Evolutionary conservation across 129 eudicot species (phyloP).

Genomic region (Solidago caesia): DNA sequence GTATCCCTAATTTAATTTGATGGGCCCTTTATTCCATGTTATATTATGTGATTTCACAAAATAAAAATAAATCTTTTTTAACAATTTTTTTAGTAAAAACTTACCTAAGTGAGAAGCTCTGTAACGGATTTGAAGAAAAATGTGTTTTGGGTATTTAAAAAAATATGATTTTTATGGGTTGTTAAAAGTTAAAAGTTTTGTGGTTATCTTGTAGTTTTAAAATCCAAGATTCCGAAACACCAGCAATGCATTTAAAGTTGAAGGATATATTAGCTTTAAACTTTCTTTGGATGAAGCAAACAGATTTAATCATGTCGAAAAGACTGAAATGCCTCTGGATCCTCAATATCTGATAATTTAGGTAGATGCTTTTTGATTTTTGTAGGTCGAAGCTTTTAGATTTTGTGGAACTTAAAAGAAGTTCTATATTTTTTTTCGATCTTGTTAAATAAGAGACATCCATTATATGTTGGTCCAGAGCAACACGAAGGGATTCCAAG

Average conservation of each 20-base stretch:
- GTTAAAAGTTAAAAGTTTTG: constrained; percentile 41
- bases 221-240: constrained; percentile 40
- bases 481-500: constrained; percentile 94
- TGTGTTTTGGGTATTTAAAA: too few relatives aligned
- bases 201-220: constrained; percentile 58
- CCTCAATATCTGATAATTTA: constrained; percentile 34
- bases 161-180: too few relatives aligned
- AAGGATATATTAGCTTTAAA: too few relatives aligned
- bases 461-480: constrained; percentile 90
- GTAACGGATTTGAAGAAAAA: too few relatives aligned
- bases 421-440: constrained; percentile 90
- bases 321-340: constrained; percentile 26
- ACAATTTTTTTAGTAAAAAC: too few relatives aligned
- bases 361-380: constrained; percentile 2
- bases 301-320: constrained; percentile 28
- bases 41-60: too few relatives aligned
- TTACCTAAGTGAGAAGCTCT: too few relatives aligned
- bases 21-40: too few relatives aligned
- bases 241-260: constrained; percentile 44
- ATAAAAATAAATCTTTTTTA: too few relatives aligned
- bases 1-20: too few relatives aligned
- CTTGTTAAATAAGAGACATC: constrained; percentile 88
- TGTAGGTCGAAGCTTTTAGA: constrained; percentile 91
- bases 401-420: constrained; percentile 83
- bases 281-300: constrained; percentile 24